A percentile compares a stretch with the other conserved stretches of the same genome.
Conservation (phyloP, 345 rosid species). For the Populus davidiana region DNA sequence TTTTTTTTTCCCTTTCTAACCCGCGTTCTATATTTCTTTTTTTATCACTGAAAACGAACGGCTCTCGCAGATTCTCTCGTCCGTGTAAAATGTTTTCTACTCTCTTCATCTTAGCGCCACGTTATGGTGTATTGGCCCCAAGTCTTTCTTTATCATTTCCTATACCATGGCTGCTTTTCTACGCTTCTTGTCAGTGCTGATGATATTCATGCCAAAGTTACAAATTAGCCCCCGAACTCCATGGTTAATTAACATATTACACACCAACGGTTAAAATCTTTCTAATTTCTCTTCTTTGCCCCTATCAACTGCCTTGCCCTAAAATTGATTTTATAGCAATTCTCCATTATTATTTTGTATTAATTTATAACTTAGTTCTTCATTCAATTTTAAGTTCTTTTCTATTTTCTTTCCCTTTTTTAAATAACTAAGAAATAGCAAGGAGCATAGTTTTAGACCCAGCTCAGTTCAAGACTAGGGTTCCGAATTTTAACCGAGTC, state of each 20-base stretch:
- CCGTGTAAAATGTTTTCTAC: background rate
- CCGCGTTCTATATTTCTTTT: constrained; percentile 29
- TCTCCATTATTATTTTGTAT: background rate
- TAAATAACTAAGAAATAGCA: too few species aligned
- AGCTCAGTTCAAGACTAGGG: too few species aligned
- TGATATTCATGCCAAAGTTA: background rate
- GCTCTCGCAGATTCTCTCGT: background rate
- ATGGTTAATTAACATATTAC: background rate
- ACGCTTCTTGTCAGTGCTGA: background rate
- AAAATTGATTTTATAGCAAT: too few species aligned
- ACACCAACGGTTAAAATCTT: background rate
- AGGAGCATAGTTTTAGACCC: too few species aligned
- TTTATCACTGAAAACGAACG: constrained; percentile 8
- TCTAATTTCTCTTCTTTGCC: background rate
- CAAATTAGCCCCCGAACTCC: too few species aligned
- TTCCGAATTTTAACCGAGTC: too few species aligned
- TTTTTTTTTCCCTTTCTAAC: background rate
- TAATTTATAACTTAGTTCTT: too few species aligned
- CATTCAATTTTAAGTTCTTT: too few species aligned
- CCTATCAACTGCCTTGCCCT: background rate
- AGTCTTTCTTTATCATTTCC: background rate
- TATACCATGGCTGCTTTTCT: background rate
- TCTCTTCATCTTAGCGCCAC: background rate
- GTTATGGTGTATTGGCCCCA: background rate
- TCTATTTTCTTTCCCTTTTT: too few species aligned